Evolutionary conservation across 2,329 filamentous ascomycete species (phyloP).

Genomic region (Spiromastix sp.): DNA sequence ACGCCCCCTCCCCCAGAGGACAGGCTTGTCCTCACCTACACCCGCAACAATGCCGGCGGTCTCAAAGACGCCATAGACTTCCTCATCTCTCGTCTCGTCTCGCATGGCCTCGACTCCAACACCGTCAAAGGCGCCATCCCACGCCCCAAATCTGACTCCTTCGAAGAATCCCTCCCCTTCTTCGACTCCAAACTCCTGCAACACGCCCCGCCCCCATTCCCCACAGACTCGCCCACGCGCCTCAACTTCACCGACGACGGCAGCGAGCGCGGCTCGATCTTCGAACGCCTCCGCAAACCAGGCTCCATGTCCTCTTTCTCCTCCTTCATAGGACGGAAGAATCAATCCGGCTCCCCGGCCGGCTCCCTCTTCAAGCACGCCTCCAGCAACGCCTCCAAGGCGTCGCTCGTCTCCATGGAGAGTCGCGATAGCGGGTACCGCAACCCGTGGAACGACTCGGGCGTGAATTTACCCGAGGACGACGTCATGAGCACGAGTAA

Average conservation of each 20-base stretch:
- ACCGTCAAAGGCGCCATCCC: constrained; percentile 91
- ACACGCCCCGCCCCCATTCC: constrained; percentile 70
- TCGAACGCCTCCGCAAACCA: constrained; percentile 88
- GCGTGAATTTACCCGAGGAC: constrained; percentile 85
- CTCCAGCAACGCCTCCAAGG: constrained; percentile 81
- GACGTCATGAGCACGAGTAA: constrained; percentile 55
- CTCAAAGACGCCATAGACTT: constrained; percentile 95
- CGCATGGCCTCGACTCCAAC: constrained; percentile 76
- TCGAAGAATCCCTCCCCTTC: constrained; percentile 91
- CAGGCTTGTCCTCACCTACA: constrained; percentile 67
- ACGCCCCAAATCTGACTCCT: constrained; percentile 96
- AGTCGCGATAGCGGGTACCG: constrained; percentile 90
- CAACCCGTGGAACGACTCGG: constrained; percentile 97
- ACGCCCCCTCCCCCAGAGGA: constrained; percentile 39
- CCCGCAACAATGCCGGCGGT: constrained; percentile 91
- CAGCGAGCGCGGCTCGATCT: constrained; percentile 70
- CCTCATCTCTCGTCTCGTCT: constrained; percentile 73
- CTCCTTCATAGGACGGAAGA: constrained; percentile 95
- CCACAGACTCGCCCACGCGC: constrained; percentile 81
- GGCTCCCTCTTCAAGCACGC: constrained; percentile 88
- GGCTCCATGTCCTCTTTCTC: constrained; percentile 90
- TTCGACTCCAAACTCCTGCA: constrained; percentile 96
- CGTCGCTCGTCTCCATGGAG: constrained; percentile 90
- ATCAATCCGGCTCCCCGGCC: constrained; percentile 75
- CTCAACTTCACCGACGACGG: constrained; percentile 72